Base-by-base conservation (phyloP, 2,329 filamentous ascomycete genomes). In the Aspergillus sp. region DNA sequence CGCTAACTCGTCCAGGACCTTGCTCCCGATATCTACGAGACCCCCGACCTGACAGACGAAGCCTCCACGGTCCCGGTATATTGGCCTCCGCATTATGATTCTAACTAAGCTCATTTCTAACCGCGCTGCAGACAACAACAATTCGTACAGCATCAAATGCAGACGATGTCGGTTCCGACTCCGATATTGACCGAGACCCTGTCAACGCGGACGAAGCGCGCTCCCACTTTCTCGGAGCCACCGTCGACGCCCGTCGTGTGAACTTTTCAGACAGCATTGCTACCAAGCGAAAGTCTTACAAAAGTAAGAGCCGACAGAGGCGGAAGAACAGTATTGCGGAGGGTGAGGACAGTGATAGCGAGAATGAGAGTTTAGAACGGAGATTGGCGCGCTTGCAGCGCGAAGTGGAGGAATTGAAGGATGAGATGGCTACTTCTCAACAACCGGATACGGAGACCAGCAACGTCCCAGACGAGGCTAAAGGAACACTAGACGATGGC, bases 21-120 rank as follows among this genome's bases (percentile, higher is more conserved):
- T 54, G 92, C 93, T 27, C 93, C 93, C 64, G 95, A 98, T 71
- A 91, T 96, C 68, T 98, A 97, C 80, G 93, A 98, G 77, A 98
- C 95, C 15, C 93, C 93, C 64, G 93, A 96, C 56, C 80, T 97
- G 64, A 93, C 89, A 56, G 91, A 96, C 70, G 93, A 96, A 75
- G 89, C 86, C 62, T 96, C 92, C 20, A 96, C 92, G 48, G 79
- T 92, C 57, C 90, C 88, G 56, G 90, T 93, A 75, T 85, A 75
- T 84, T 46, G 42, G 39, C 33, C 11, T 27, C 44, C 22, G 37
- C 45, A 51, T 37, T 33, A 39, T 13, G 5, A 12, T 30, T n/a
- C 6, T 17, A 19, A 45, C 46, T 40, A 15, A 24, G 19, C 5
- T 15, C 27, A 9, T 34, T 80, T 49, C 57, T 51, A 34, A 51